Percentiles rank a stretch among this genome's conserved stretches.
These are phyloP conservation scores for Trichophyton rubrum DNA, from an alignment of 2,329 filamentous ascomycete genomes.

Conservation along the genomic window DNA sequence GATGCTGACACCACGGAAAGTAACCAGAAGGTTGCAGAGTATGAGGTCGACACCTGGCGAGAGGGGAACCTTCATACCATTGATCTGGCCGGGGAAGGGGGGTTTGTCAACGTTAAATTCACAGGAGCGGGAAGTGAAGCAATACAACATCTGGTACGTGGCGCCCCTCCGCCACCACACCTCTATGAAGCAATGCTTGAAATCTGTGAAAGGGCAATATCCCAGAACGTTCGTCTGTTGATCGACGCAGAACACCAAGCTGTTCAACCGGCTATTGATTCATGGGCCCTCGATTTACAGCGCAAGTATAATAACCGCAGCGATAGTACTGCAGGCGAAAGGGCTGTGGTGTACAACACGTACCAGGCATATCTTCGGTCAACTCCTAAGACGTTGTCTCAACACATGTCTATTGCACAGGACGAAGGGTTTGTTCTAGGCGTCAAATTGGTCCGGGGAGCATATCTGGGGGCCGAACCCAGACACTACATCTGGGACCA, in stretches of 20 bases:
- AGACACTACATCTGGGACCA: conserved; percentile 57
- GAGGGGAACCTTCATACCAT: conserved; percentile 64
- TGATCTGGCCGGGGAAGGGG: conserved; percentile 31
- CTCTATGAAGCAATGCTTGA: conserved; percentile 58
- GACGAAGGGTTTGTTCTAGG: conserved; percentile 54
- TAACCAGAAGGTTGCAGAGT: conserved; percentile 9
- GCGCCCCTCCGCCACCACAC: conserved; percentile 48
- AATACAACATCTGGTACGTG: conserved; percentile 52
- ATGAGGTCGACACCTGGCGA: conserved; percentile 46
- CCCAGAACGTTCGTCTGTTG: conserved; percentile 57
- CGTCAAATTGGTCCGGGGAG: conserved; percentile 62
- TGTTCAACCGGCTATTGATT: conserved; percentile 66
- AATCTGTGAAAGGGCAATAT: conserved; percentile 60
- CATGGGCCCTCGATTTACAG: conserved; percentile 65
- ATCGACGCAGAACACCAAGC: conserved; percentile 76
- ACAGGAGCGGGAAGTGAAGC: conserved; percentile 71
- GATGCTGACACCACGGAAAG: conserved; percentile 14
- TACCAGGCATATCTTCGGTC: conserved; percentile 65
- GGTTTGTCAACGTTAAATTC: conserved; percentile 61
- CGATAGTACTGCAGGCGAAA: conserved; percentile 22
- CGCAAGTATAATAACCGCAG: conserved; percentile 54
- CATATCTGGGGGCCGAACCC: conserved; percentile 58
- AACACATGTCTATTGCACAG: conserved; percentile 48
- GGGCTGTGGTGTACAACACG: conserved; percentile 62
- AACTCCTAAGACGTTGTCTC: conserved; percentile 44